Percentiles rank a stretch among this genome's conserved stretches.
phyloP scores from a whole-genome alignment of 2,329 filamentous ascomycete species.

The Clathrospora elynae region DNA sequence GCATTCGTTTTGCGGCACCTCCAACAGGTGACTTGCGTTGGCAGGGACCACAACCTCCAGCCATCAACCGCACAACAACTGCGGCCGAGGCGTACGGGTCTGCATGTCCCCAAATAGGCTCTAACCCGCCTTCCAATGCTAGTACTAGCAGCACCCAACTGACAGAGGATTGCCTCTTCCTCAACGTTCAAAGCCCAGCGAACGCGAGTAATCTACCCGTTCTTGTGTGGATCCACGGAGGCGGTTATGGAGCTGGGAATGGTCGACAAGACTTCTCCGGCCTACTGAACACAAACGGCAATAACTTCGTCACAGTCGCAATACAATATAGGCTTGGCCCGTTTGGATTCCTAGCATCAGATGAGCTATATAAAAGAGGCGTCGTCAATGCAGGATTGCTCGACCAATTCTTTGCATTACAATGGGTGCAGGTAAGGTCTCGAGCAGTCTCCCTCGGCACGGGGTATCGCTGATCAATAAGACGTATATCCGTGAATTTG shows the following conservation, averaged over 20 bases:
- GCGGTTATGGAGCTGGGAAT: slow-evolving; percentile 47
- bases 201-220: slow-evolving; percentile 37
- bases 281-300: slow-evolving; percentile 54
- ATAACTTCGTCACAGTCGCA: slow-evolving; percentile 55
- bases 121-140: neutral
- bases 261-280: slow-evolving; percentile 47
- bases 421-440: slow-evolving; percentile 62
- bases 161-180: slow-evolving; percentile 46
- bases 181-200: slow-evolving; percentile 43
- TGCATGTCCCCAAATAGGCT: slow-evolving; percentile 10
- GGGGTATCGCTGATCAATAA: too few species aligned
- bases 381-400: slow-evolving; percentile 49
- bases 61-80: slow-evolving; percentile 11
- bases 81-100: slow-evolving; percentile 8
- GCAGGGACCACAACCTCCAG: slow-evolving; percentile 22
- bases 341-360: slow-evolving; percentile 52
- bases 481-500: slow-evolving; percentile 51
- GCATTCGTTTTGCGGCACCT: slow-evolving; percentile 29
- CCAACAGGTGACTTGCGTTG: slow-evolving; percentile 25
- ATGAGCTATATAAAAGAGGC: slow-evolving; percentile 47
- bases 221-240: slow-evolving; percentile 35
- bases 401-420: slow-evolving; percentile 57
- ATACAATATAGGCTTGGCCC: slow-evolving; percentile 59
- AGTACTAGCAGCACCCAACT: slow-evolving; percentile 5
- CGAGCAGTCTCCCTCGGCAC: too few species aligned